phyloP scores from a whole-genome alignment of 176 grass and related monocot genomes.

The Pontederia crassipes region DNA sequence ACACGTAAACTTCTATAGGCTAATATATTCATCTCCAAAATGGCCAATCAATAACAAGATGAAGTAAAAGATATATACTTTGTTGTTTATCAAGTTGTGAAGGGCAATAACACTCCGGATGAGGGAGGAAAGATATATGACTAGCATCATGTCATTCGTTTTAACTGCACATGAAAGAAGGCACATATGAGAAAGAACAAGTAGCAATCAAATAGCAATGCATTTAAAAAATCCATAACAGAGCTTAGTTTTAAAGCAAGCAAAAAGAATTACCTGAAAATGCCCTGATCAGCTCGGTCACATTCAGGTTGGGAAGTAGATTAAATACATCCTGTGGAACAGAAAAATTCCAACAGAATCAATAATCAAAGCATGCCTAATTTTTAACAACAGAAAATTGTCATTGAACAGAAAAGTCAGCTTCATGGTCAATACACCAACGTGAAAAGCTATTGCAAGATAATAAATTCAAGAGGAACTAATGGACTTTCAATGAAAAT shows the following conservation, averaged over 20 bases:
- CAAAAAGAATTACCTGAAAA: conserved; percentile 59
- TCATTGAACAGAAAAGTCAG: no score
- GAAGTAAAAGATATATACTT: conserved; percentile 26
- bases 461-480: no score
- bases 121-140: conserved; percentile 89
- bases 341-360: conserved; percentile 11
- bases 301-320: conserved; percentile 90
- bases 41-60: neutral
- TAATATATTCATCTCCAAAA: neutral
- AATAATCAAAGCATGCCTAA: neutral
- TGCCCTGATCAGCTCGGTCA: conserved; percentile 87
- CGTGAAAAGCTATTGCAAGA: no score
- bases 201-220: neutral
- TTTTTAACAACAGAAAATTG: no score
- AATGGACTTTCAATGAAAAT: no score
- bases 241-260: neutral
- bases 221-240: conserved; percentile 7
- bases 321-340: conserved; percentile 77
- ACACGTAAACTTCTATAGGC: neutral
- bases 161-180: conserved; percentile 54
- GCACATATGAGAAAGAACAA: conserved; percentile 1
- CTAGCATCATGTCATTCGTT: conserved; percentile 99
- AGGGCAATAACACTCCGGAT: conserved; percentile 90
- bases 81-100: conserved; percentile 98
- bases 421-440: no score